Percentiles rank a stretch among this genome's conserved stretches.
Evolutionary conservation across 2,329 filamentous ascomycete genomes (phyloP).

Genomic region (Leptodontidium sp.): DNA sequence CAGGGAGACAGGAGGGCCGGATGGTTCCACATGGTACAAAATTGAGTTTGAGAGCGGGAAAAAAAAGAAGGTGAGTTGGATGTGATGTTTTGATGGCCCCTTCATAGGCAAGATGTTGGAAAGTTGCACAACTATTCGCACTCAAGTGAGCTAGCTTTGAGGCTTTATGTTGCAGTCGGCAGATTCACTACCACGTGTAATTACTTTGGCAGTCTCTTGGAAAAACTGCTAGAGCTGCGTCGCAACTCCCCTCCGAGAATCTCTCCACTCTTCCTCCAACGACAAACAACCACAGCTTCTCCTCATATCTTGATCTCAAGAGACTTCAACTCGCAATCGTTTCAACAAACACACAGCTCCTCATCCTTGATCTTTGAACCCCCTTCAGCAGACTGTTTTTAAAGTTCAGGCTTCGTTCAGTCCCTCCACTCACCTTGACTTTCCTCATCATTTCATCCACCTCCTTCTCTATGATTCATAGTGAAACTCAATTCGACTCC

Average conservation of each 20-base stretch:
- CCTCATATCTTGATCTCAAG: background rate
- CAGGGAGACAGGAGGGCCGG: constrained; percentile 35
- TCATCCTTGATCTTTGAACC: background rate
- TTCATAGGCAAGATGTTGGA: background rate
- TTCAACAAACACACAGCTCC: background rate
- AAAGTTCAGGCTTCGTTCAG: background rate
- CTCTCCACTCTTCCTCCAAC: background rate
- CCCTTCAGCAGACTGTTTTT: background rate
- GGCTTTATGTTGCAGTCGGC: background rate
- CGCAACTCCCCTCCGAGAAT: background rate
- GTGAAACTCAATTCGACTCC: background rate
- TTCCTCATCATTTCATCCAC: background rate
- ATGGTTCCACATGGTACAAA: constrained; percentile 39
- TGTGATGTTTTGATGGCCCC: background rate
- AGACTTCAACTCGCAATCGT: background rate
- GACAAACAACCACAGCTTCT: background rate
- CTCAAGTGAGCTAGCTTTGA: background rate
- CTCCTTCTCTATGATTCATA: background rate
- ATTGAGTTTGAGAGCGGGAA: constrained; percentile 47
- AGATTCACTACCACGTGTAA: background rate
- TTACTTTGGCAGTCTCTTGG: background rate
- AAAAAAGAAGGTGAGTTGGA: constrained; percentile 44
- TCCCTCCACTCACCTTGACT: background rate
- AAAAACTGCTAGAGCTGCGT: background rate
- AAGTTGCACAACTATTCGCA: background rate